Percentiles rank a stretch among this genome's conserved stretches.
phyloP scores from a whole-genome alignment of 2,329 filamentous ascomycete genomes.

The Xylariaceae sp. region DNA sequence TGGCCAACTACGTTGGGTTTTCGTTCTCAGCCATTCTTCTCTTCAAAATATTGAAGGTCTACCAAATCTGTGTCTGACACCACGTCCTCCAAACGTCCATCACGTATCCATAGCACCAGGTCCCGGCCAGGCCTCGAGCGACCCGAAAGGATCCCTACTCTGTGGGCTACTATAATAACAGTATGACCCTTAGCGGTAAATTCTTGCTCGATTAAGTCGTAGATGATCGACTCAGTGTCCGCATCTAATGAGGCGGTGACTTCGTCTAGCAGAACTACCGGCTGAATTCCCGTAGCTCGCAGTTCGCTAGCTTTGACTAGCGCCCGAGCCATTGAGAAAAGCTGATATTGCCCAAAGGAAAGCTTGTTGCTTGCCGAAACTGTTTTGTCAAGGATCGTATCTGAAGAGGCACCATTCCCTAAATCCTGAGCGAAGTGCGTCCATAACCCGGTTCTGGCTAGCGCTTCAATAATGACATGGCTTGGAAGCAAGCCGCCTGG shows the following conservation, averaged over 20 bases:
- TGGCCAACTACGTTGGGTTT: no score
- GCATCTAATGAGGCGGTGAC: constrained; percentile 39
- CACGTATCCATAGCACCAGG: constrained; percentile 31
- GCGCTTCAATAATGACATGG: constrained; percentile 15
- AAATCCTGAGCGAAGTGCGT: no score
- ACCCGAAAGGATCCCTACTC: constrained; percentile 31
- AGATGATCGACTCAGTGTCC: constrained; percentile 37
- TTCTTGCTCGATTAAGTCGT: constrained; percentile 38
- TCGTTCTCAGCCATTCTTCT: no score
- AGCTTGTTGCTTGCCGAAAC: constrained; percentile 33
- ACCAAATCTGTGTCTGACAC: no score
- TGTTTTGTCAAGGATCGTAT: constrained; percentile 30
- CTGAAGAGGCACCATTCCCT: not conserved
- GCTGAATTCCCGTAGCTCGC: constrained; percentile 22
- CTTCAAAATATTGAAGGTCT: no score
- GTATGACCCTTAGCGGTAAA: constrained; percentile 34
- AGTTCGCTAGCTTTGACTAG: constrained; percentile 29
- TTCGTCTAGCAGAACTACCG: constrained; percentile 40
- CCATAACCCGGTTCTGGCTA: constrained; percentile 24
- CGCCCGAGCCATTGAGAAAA: constrained; percentile 38
- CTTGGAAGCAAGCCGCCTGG: constrained; percentile 24
- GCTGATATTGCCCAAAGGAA: constrained; percentile 39
- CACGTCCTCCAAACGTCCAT: constrained; percentile 25
- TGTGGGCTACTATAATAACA: constrained; percentile 41
- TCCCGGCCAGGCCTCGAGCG: constrained; percentile 32